Conservation (phyloP, 2,329 filamentous ascomycete genomes). For the Fusarium sp. region DNA sequence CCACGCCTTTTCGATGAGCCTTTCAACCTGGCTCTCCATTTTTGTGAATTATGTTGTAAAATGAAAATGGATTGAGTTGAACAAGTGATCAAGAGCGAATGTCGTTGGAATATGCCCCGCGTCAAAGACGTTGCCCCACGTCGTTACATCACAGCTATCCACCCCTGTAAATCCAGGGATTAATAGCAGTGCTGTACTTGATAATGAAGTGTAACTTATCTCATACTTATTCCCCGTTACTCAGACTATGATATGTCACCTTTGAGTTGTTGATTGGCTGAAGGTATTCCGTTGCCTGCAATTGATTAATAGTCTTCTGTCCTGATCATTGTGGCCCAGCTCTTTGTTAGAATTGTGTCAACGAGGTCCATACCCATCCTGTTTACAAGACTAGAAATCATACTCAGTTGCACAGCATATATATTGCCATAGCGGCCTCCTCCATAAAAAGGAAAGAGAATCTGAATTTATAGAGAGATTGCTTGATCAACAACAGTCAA, state of each 20-base stretch:
- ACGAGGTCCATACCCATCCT: not conserved
- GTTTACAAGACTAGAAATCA: not conserved
- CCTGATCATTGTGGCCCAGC: no score
- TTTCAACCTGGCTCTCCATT: constrained; percentile 83
- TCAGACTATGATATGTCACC: not conserved
- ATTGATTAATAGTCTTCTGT: no score
- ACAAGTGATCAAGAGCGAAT: not conserved
- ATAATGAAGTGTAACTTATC: not conserved
- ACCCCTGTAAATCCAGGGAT: constrained; percentile 2
- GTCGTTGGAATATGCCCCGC: constrained; percentile 37
- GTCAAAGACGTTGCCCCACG: constrained; percentile 39
- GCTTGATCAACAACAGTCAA: not conserved
- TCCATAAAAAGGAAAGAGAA: no score
- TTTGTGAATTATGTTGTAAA: not conserved
- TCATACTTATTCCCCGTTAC: not conserved
- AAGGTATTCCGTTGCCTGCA: no score
- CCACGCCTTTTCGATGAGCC: constrained; percentile 80
- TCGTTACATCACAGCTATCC: constrained; percentile 42
- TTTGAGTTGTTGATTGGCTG: no score
- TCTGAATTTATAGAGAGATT: not conserved
- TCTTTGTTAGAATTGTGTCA: no score
- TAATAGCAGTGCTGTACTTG: not conserved
- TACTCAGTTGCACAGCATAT: not conserved
- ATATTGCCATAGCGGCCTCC: no score
- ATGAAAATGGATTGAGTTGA: not conserved